Evolutionary conservation across 192 early-diverging fungal genomes (phyloP).

Genomic region (Obelidium mucronatum): DNA sequence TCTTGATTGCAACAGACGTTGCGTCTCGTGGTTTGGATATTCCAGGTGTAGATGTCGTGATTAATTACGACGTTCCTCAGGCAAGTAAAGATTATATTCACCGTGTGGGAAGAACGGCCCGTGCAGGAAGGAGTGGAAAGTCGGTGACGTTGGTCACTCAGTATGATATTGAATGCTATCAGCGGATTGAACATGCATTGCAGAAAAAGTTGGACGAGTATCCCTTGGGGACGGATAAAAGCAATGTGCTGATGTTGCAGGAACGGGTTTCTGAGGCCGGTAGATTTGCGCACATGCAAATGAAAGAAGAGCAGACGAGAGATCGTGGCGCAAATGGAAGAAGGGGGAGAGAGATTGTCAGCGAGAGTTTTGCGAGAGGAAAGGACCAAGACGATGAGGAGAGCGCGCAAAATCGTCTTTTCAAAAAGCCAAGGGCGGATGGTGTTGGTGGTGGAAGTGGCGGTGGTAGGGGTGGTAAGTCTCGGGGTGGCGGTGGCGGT

Average conservation of each 20-base stretch:
- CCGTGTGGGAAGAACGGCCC: slow-evolving; percentile 94
- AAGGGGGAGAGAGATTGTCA: slow-evolving; percentile 35
- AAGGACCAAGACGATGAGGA: slow-evolving; percentile 50
- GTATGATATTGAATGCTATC: slow-evolving; percentile 93
- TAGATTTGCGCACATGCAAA: slow-evolving; percentile 83
- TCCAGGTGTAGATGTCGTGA: slow-evolving; percentile 91
- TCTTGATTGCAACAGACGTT: slow-evolving; percentile 95
- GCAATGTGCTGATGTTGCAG: slow-evolving; percentile 87
- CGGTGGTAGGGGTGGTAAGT: background rate
- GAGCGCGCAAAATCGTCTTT: slow-evolving; percentile 33
- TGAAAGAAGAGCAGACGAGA: slow-evolving; percentile 76
- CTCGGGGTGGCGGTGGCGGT: background rate
- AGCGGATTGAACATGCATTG: slow-evolving; percentile 92
- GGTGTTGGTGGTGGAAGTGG: slow-evolving; percentile 36
- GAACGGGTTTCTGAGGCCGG: slow-evolving; percentile 93
- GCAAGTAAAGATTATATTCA: slow-evolving; percentile 97
- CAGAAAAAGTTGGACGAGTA: slow-evolving; percentile 87
- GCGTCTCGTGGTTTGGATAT: slow-evolving; percentile 93
- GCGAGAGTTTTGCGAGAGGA: slow-evolving; percentile 12
- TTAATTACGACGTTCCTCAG: slow-evolving; percentile 96
- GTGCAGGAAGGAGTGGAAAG: slow-evolving; percentile 89
- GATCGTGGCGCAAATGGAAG: slow-evolving; percentile 34
- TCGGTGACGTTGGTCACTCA: slow-evolving; percentile 84
- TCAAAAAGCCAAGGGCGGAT: slow-evolving; percentile 37
- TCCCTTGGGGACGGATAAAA: slow-evolving; percentile 75